Evolutionary conservation across 345 rosid species (phyloP).

Genomic region (Eucalyptus pumila): DNA sequence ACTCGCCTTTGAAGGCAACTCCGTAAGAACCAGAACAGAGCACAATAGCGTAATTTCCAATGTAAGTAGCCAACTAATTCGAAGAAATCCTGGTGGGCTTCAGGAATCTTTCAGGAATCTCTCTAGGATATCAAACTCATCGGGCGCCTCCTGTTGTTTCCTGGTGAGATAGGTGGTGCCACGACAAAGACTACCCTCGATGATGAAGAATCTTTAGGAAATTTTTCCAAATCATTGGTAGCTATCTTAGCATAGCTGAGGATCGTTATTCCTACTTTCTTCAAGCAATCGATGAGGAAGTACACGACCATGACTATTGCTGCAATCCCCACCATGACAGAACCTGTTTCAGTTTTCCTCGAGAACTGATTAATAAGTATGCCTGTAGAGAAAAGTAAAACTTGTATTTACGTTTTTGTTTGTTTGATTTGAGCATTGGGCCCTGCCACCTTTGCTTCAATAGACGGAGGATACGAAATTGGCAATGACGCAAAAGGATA

Average conservation of each 20-base stretch:
- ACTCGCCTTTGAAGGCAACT: not conserved
- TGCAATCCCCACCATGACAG: not conserved
- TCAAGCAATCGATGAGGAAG: not conserved
- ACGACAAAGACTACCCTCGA: not conserved
- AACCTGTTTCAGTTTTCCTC: no score
- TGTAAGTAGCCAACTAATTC: not conserved
- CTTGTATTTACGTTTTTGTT: not conserved
- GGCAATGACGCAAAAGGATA: no score
- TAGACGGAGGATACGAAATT: no score
- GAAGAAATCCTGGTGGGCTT: slow-evolving; percentile 10
- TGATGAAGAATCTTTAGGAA: not conserved
- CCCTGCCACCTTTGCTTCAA: not conserved
- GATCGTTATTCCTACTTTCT: not conserved
- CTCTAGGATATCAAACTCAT: not conserved
- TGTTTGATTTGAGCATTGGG: not conserved
- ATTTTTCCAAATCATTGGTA: not conserved
- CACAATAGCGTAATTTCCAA: not conserved
- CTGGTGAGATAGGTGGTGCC: not conserved
- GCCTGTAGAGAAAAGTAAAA: not conserved
- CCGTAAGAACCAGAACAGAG: slow-evolving; percentile 10
- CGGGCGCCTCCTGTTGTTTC: not conserved
- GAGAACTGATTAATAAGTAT: not conserved
- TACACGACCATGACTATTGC: not conserved
- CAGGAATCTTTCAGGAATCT: not conserved
- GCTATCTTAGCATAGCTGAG: not conserved